Percentiles rank a stretch among this genome's conserved stretches.
Conservation (phyloP, 768 basidiomycete genomes). For the Hericium rajendrae region DNA sequence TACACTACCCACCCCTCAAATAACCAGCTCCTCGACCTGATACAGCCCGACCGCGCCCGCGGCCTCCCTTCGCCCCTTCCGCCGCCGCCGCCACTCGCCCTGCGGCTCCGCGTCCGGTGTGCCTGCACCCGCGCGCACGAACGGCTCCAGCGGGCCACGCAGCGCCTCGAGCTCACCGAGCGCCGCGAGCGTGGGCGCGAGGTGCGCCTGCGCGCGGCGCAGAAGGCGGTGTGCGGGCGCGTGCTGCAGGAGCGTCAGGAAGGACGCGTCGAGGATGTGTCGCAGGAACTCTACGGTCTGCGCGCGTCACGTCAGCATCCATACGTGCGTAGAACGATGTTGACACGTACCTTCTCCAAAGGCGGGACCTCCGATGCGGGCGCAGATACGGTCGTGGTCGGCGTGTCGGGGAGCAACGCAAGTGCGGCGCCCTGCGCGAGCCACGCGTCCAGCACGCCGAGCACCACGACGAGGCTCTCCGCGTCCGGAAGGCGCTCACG, state of each 20-base stretch:
- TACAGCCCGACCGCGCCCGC: constrained; percentile 54
- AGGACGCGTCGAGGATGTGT: constrained; percentile 61
- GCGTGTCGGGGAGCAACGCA: not conserved
- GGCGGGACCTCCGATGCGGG: constrained; percentile 25
- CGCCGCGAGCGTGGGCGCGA: constrained; percentile 46
- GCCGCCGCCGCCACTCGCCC: constrained; percentile 27
- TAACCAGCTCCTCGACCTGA: constrained; percentile 59
- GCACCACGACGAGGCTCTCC: constrained; percentile 36
- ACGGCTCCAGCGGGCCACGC: constrained; percentile 54
- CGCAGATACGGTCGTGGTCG: constrained; percentile 29
- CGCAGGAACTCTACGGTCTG: constrained; percentile 56
- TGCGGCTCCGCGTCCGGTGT: constrained; percentile 30
- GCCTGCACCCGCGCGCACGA: constrained; percentile 44
- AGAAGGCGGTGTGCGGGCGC: constrained; percentile 48
- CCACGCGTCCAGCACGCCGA: constrained; percentile 44
- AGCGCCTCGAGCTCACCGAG: constrained; percentile 44
- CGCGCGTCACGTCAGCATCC: not conserved
- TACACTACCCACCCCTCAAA: constrained; percentile 22
- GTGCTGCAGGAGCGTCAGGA: constrained; percentile 58
- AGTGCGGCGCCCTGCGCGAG: constrained; percentile 20
- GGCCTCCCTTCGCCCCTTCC: constrained; percentile 43
- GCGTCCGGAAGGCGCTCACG: constrained; percentile 39
- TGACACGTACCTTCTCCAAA: constrained; percentile 7
- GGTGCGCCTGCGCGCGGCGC: constrained; percentile 34
- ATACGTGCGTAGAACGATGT: not conserved